Conservation (phyloP, 495 filamentous ascomycete genomes). For the Penicillium verhagenii region DNA sequence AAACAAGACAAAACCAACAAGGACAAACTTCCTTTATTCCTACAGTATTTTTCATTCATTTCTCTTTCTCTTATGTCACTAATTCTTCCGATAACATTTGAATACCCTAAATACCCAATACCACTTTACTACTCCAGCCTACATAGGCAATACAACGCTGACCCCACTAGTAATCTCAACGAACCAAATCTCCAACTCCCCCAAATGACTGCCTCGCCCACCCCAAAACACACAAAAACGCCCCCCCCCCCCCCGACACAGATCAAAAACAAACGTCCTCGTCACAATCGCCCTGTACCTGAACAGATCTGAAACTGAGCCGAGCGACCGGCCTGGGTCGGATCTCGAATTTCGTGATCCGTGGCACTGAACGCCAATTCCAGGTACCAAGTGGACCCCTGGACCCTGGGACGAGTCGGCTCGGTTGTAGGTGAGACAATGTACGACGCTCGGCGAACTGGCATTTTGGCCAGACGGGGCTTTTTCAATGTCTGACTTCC, state of each 20-base stretch:
- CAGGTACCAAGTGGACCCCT: constrained; percentile 12
- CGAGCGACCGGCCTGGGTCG: constrained; percentile 5
- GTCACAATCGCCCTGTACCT: constrained; percentile 1
- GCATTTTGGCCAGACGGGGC: not conserved
- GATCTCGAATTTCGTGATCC: constrained; percentile 3
- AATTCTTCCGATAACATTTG: not conserved
- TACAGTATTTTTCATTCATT: no score
- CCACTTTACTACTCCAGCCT: no score
- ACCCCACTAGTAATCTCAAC: not conserved
- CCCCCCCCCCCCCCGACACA: not conserved
- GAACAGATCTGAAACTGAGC: constrained; percentile 12
- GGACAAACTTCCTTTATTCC: no score
- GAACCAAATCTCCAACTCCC: no score
- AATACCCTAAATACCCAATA: no score
- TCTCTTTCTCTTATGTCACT: no score
- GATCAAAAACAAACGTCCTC: not conserved
- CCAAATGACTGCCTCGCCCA: no score
- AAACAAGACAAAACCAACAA: no score
- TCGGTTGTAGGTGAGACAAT: constrained; percentile 1
- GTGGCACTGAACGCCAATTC: constrained; percentile 3
- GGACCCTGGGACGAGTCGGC: constrained; percentile 3
- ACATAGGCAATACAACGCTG: not conserved
- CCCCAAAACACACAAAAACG: not conserved
- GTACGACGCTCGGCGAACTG: not conserved
- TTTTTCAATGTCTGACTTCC: not conserved